phyloP scores from a whole-genome alignment of 1,284 basidiomycete species.

The Apiotrichum mycotoxinovorans region DNA sequence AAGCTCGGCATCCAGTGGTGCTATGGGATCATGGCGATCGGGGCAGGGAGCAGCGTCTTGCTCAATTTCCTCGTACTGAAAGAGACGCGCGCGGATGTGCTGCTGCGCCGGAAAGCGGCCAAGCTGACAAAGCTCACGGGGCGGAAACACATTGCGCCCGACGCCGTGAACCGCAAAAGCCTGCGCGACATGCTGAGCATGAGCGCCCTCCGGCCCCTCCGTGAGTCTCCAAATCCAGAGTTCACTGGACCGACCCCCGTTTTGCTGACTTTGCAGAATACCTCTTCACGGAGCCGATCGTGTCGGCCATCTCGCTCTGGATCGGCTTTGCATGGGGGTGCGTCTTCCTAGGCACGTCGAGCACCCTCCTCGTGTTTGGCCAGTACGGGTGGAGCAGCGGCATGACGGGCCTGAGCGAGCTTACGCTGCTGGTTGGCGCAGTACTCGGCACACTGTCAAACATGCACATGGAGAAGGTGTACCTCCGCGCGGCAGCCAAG shows the following conservation, averaged over 20 bases:
- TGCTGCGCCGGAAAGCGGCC: slow-evolving; percentile 48
- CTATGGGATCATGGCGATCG: slow-evolving; percentile 40
- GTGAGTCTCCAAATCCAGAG: no score
- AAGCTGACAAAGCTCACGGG: slow-evolving; percentile 48
- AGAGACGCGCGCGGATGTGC: slow-evolving; percentile 51
- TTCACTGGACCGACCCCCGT: no score
- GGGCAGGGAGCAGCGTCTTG: slow-evolving; percentile 27
- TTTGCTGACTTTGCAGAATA: slow-evolving; percentile 34
- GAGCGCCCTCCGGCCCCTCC: slow-evolving; percentile 41
- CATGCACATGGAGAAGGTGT: slow-evolving; percentile 43
- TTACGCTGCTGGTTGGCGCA: slow-evolving; percentile 57
- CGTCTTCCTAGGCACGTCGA: slow-evolving; percentile 41
- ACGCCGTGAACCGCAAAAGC: slow-evolving; percentile 39
- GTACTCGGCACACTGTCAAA: slow-evolving; percentile 69
- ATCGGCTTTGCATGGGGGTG: slow-evolving; percentile 49
- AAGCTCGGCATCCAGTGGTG: slow-evolving; percentile 35
- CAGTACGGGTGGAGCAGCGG: slow-evolving; percentile 41
- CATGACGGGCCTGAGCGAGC: slow-evolving; percentile 30
- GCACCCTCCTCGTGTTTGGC: slow-evolving; percentile 34
- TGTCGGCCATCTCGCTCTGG: slow-evolving; percentile 50
- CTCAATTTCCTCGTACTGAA: slow-evolving; percentile 41
- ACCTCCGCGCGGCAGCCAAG: slow-evolving; percentile 23
- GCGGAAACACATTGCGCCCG: slow-evolving; percentile 35
- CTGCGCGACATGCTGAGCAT: slow-evolving; percentile 37
- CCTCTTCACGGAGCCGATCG: slow-evolving; percentile 53